Evolutionary conservation across 345 rosid species (phyloP).

Genomic region (Heritiera littoralis): DNA sequence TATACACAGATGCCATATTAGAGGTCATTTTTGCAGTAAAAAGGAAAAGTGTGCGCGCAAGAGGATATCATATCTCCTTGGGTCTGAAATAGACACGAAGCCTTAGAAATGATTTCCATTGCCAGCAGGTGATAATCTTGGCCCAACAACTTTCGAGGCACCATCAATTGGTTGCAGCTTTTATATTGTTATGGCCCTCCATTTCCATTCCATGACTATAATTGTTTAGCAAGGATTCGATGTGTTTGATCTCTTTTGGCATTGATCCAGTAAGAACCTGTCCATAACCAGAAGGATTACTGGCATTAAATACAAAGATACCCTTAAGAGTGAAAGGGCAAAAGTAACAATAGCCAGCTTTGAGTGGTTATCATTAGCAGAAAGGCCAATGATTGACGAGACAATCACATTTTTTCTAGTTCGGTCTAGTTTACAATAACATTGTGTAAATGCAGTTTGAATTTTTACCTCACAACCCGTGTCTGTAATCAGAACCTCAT

Average conservation of each 20-base stretch:
- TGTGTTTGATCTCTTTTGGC: constrained; percentile 89
- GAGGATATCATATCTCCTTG: too few species aligned
- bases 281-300: constrained; percentile 3
- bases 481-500: constrained; percentile 92
- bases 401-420: constrained; percentile 7
- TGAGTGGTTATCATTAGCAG: not conserved
- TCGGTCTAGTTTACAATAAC: too few species aligned
- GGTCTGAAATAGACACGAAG: too few species aligned
- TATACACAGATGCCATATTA: not conserved
- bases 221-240: constrained; percentile 67
- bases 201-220: constrained; percentile 34
- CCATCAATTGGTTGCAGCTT: not conserved
- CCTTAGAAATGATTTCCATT: not conserved
- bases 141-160: not conserved
- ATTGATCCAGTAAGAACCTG: constrained; percentile 94
- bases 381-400: not conserved
- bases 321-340: not conserved
- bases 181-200: not conserved
- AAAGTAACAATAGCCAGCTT: not conserved
- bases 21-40: not conserved
- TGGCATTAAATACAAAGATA: not conserved
- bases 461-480: constrained; percentile 73
- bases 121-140: not conserved
- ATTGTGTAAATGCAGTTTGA: not conserved
- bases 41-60: not conserved